Percentiles rank a stretch among this genome's conserved stretches.
Conservation (phyloP, 805 yeast genomes). For the Cyberlindnera galapagoensis region DNA sequence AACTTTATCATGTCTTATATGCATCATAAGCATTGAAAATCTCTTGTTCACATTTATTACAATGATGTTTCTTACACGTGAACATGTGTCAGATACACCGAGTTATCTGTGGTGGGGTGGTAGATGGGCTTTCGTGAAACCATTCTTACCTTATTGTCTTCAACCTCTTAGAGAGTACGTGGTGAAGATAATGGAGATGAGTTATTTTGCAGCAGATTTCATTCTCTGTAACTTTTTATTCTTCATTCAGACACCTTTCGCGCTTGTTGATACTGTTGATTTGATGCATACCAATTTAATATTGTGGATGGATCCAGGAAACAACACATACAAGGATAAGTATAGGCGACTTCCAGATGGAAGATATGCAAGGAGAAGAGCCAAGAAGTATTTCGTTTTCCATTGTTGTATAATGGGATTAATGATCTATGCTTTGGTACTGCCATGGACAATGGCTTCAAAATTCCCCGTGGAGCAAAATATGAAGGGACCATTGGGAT, state of each 20-base stretch:
- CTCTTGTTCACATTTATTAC: constrained; percentile 48
- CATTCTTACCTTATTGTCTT: too few relatives aligned
- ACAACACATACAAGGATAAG: too few relatives aligned
- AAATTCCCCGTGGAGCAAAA: constrained; percentile 26
- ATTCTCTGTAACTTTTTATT: constrained; percentile 52
- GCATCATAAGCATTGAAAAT: constrained; percentile 49
- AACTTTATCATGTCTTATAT: constrained; percentile 55
- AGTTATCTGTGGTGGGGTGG: constrained; percentile 81
- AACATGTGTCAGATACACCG: constrained; percentile 50
- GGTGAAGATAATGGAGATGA: constrained; percentile 59
- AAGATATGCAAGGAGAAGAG: constrained; percentile 33
- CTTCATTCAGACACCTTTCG: constrained; percentile 51
- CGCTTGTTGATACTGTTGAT: constrained; percentile 58
- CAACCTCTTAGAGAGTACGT: constrained; percentile 61
- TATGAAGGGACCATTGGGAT: constrained; percentile 24
- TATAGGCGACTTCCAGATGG: too few relatives aligned
- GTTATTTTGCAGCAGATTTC: constrained; percentile 63
- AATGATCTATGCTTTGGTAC: constrained; percentile 35
- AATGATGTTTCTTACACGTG: constrained; percentile 50
- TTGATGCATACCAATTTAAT: constrained; percentile 60
- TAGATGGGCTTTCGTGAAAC: too few relatives aligned
- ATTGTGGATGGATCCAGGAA: constrained; percentile 59
- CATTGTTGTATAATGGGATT: constrained; percentile 36
- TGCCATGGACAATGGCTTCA: constrained; percentile 38
- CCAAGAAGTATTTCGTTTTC: constrained; percentile 38